Evolutionary conservation across 2,329 filamentous ascomycete genomes (phyloP).

Genomic region (Botryotinia globosa): DNA sequence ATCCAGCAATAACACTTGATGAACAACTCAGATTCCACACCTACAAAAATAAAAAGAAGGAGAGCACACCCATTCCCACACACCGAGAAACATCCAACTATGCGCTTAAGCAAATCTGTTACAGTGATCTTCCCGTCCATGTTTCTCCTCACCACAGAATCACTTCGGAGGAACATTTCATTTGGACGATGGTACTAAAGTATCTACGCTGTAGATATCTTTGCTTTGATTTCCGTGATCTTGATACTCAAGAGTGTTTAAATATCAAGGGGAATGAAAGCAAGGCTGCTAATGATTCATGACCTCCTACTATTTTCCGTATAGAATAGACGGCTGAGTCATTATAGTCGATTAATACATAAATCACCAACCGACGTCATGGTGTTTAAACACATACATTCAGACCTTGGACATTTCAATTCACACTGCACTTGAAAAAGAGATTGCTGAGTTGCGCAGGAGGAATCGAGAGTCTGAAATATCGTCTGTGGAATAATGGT

Average conservation of each 20-base stretch:
- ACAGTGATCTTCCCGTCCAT: not conserved
- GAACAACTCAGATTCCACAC: not conserved
- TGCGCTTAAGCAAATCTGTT: not conserved
- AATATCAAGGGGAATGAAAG: not conserved
- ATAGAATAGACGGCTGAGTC: not conserved
- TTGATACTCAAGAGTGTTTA: not conserved
- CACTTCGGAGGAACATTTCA: accelerated
- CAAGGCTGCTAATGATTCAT: not conserved
- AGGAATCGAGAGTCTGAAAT: too few relatives aligned
- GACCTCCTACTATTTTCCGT: not conserved
- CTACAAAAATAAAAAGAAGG: not conserved
- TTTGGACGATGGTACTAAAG: not conserved
- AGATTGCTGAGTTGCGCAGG: not conserved
- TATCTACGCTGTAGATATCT: not conserved
- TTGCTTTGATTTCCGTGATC: accelerated
- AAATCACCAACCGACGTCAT: not conserved
- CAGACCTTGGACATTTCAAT: accelerated
- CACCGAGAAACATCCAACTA: not conserved
- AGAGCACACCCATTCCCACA: not conserved
- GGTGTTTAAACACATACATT: not conserved
- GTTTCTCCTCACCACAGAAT: not conserved
- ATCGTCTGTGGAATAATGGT: too few relatives aligned
- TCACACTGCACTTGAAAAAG: not conserved
- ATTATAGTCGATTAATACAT: not conserved
- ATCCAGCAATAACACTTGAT: not conserved